Evolutionary conservation across 2,329 filamentous ascomycete genomes (phyloP), one percentile per base, ranked within the genome.

Genomic region (Ophiocordyceps camponoti-leonardi): DNA sequence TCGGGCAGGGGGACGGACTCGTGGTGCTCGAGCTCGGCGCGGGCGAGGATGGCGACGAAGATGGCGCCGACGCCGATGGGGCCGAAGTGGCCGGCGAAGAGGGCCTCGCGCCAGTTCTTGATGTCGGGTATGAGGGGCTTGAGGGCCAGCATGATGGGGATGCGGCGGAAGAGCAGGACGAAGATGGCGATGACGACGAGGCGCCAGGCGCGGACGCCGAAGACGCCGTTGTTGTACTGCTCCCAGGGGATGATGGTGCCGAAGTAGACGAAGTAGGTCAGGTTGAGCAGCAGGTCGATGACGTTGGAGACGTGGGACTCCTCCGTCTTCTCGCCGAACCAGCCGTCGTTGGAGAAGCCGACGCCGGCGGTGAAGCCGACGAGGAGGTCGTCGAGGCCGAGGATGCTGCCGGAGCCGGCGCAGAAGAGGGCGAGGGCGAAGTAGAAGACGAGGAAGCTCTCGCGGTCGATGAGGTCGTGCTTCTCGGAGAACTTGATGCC

Each of bases 261-360:
- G 51, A 98, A 83, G 61, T 92, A 98, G 54, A 98, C 92, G 62
- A 98, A 98, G 64, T 96, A 98, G 3, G 90, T 77, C 78, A 98
- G 75, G 64, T 98, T 98, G 67, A 98, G 80, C 49, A 98, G 69
- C 61, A 98, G 65, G 69, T 98, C 92, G 58, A 98, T 98, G 60
- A 98, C 92, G 77, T 98, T 96, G 61, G 90, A 96, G 11, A 98
- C 92, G 61, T 96, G 92, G 0, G 92, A 90, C 63, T 98, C 92
- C 60, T 98, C 92, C 0, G 92, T 98, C 71, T 95, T 95, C 58
- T 95, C 85, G 16, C 85, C 84, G 56, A 98, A 98, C 92, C 92
- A 98, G 52, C 92, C 92, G 58, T 98, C 92, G 62, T 98, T 98
- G 54, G 88, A 95, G 69, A 98, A 98, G 46, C 92, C 92, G n/a